These are phyloP conservation scores for Crithidia fasciculata DNA, from an alignment of 208 protist species.

Conservation along the genomic window DNA sequence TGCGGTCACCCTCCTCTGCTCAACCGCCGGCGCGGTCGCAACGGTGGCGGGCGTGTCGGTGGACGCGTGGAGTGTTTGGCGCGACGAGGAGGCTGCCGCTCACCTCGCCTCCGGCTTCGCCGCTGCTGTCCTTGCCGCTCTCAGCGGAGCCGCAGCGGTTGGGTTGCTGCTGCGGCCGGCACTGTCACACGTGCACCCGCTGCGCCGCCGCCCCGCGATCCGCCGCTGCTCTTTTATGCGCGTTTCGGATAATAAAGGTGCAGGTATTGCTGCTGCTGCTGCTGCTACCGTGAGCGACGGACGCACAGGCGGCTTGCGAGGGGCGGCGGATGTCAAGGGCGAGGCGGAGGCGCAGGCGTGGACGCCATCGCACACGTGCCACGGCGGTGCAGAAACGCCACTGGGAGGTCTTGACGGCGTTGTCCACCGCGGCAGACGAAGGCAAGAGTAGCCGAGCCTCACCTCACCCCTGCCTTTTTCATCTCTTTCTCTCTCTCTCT, in stretches of 20 bases:
- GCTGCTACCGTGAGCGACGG: too few relatives aligned
- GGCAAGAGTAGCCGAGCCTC: too few relatives aligned
- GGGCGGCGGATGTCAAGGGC: too few relatives aligned
- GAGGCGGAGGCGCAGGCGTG: too few relatives aligned
- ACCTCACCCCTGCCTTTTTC: too few relatives aligned
- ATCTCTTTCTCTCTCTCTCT: too few relatives aligned
- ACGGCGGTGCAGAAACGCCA: too few relatives aligned
- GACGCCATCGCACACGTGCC: too few relatives aligned
- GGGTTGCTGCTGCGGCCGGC: neutral
- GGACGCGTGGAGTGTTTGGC: neutral
- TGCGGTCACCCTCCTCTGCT: neutral
- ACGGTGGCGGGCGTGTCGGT: neutral
- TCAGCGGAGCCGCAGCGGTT: neutral
- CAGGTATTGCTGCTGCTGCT: too few relatives aligned
- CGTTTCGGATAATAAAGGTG: neutral
- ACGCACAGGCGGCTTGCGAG: too few relatives aligned
- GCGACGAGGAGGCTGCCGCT: neutral
- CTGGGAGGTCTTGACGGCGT: too few relatives aligned
- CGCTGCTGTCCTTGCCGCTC: neutral
- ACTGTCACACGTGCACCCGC: neutral
- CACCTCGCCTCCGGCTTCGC: neutral
- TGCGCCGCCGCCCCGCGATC: neutral
- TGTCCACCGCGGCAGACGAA: too few relatives aligned
- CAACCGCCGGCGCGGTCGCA: neutral
- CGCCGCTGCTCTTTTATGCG: neutral